Evolutionary conservation across 169 alveolate species (phyloP).

Genomic region (Plasmodium sp.): DNA sequence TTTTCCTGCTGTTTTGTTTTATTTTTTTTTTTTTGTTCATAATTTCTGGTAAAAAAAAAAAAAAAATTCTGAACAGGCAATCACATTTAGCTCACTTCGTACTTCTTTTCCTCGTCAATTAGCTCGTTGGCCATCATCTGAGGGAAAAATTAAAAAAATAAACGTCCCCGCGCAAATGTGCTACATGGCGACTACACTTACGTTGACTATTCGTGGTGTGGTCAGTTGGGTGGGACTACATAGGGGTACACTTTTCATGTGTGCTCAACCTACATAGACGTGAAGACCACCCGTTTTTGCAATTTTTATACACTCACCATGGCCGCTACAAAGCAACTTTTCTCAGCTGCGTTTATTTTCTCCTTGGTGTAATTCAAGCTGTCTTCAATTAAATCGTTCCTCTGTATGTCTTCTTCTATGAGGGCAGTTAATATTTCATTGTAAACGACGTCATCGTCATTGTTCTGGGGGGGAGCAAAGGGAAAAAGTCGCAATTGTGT

Average conservation of each 20-base stretch:
- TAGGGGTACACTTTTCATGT: background rate
- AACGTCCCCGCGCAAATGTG: background rate
- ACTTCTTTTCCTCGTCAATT: slow-evolving; percentile 64
- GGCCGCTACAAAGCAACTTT: slow-evolving; percentile 62
- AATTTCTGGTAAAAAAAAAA: slow-evolving; percentile 35
- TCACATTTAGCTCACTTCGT: slow-evolving; percentile 14
- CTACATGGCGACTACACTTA: background rate
- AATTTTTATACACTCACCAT: slow-evolving; percentile 21
- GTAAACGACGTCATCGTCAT: slow-evolving; percentile 45
- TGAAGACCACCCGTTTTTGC: background rate
- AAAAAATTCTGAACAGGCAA: slow-evolving; percentile 61
- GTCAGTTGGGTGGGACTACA: background rate
- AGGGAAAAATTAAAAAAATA: slow-evolving; percentile 7
- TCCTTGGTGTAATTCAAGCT: slow-evolving; percentile 47
- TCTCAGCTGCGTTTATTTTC: slow-evolving; percentile 70
- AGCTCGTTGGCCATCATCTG: slow-evolving; percentile 74
- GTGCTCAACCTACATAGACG: background rate
- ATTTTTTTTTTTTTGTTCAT: slow-evolving; percentile 47
- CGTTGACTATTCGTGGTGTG: background rate
- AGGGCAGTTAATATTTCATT: slow-evolving; percentile 67
- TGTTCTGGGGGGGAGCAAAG: background rate
- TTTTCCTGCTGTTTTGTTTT: background rate
- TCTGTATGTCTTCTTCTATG: slow-evolving; percentile 53
- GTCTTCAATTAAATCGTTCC: slow-evolving; percentile 69
- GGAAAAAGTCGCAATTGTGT: background rate